Percentiles rank a stretch among this genome's conserved stretches.
phyloP scores from a whole-genome alignment of 495 filamentous ascomycete genomes.

The Neurospora sp. region DNA sequence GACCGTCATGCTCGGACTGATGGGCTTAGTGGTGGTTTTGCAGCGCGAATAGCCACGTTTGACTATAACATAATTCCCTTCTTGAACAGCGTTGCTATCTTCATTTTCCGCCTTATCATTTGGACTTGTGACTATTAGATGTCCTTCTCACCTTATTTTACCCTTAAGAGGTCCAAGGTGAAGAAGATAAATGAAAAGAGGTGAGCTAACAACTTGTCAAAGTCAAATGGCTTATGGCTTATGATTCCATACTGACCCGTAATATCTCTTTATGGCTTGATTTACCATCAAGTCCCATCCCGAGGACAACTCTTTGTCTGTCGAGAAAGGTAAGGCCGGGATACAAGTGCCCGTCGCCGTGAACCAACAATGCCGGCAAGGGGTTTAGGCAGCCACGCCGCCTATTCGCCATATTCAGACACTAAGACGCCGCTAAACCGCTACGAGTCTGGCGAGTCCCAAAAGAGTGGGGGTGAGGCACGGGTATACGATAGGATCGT shows the following conservation, averaged over 20 bases:
- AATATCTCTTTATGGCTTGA: background rate
- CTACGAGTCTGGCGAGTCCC: no score
- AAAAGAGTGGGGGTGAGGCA: no score
- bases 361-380: background rate
- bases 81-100: background rate
- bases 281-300: background rate
- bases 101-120: background rate
- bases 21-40: slow-evolving; percentile 89
- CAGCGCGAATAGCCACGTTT: slow-evolving; percentile 59
- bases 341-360: background rate
- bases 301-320: background rate
- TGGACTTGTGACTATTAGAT: background rate
- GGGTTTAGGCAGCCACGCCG: background rate
- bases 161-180: background rate
- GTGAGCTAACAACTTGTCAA: background rate
- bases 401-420: background rate
- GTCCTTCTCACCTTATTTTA: background rate
- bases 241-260: background rate
- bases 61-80: background rate
- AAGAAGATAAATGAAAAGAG: background rate
- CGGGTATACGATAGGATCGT: background rate
- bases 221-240: background rate
- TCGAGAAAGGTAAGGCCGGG: background rate
- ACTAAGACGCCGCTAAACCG: background rate
- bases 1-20: slow-evolving; percentile 82